Base-by-base conservation (phyloP, 768 basidiomycete genomes). In the Antrodiella citrinella region DNA sequence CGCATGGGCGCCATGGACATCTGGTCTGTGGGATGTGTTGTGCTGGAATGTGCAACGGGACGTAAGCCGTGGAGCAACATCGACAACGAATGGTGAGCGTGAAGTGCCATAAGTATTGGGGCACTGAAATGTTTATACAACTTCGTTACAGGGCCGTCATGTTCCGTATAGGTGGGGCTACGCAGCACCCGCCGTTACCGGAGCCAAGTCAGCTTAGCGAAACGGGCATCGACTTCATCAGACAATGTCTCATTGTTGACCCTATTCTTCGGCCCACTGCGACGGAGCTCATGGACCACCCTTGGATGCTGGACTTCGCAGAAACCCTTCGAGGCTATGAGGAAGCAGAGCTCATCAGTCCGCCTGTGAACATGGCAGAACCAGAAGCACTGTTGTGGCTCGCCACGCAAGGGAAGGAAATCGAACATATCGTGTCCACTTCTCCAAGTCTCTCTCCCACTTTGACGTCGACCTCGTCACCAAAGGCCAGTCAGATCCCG, bases 51-150 rank as follows among this genome's bases (percentile, higher is more conserved):
- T 62, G 90, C 91, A 4, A 99, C 96, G 0, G 96, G 96, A 0
- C 84, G 86, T 63, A 95, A 97, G 62, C 96, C 96, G 0, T 99
- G 96, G 96, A 94, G 89, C 60, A 94, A 95, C 62, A 82, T 95
- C 39, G 96, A 99, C 65, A 99, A 99, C 58, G 96, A 99, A 78
- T 99, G 96, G 96, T 93, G 55, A 54, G 80, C 54, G n/a, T n/a
- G n/a, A n/a, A n/a, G 4, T 10, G 26, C 25, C 23, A 47, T 24
- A 39, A 42, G 48, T 41, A 39, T 45, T 9, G 44, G 25, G 24
- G 44, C 1, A 5, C 42, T 38, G 38, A 15, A 15, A 18, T 24
- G 5, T 7, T 13, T 11, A 20, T 18, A 26, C n/a, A n/a, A n/a
- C n/a, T n/a, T 53, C 1, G 41, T 44, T 13, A 2, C 59, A 95